Evolutionary conservation across 1,139 yeast genomes (phyloP).

Genomic region (Debaryomyces subglobosus): DNA sequence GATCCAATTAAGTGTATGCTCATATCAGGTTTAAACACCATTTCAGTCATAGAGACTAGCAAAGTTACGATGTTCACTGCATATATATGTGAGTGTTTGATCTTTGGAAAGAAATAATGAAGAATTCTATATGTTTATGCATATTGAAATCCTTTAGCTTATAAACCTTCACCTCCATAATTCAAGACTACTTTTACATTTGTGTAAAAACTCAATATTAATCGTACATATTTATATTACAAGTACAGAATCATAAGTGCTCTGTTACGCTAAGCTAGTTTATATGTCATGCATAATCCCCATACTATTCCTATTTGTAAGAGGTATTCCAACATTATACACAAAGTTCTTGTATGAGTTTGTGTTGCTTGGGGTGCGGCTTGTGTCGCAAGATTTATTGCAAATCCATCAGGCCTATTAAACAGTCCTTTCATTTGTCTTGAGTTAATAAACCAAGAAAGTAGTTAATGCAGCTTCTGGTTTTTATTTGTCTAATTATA

Average conservation of each 20-base stretch:
- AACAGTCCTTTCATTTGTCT: not conserved
- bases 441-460: not conserved
- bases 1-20: too few species aligned
- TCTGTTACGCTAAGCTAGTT: not conserved
- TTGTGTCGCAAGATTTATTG: constrained; percentile 2
- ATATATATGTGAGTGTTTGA: too few species aligned
- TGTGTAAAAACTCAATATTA: not conserved
- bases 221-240: not conserved
- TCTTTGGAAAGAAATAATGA: not conserved
- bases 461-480: not conserved
- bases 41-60: too few species aligned
- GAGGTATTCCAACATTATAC: not conserved
- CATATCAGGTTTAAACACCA: too few species aligned
- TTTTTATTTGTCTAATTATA: not conserved
- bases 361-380: not conserved
- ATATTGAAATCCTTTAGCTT: not conserved
- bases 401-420: not conserved
- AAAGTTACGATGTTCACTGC: too few species aligned
- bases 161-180: not conserved
- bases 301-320: not conserved
- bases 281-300: too few species aligned
- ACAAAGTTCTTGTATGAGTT: not conserved
- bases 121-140: not conserved
- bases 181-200: not conserved
- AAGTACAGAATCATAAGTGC: not conserved